phyloP scores from a whole-genome alignment of 805 yeast genomes.

The Candida pseudofarinosa region DNA sequence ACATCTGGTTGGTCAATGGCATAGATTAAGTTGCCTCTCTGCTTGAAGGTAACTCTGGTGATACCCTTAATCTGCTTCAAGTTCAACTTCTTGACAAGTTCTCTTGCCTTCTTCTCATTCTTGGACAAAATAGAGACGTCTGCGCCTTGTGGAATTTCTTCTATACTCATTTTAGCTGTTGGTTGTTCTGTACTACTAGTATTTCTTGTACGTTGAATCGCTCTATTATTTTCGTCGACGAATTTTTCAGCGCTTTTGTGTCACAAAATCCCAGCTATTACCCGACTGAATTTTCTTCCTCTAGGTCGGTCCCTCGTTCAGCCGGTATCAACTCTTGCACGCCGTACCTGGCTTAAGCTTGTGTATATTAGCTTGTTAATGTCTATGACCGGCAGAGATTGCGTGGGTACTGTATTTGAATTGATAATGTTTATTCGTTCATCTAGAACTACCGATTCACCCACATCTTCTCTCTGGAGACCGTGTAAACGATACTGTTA shows the following conservation, averaged over 20 bases:
- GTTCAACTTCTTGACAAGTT: slow-evolving; percentile 79
- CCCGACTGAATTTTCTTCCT: no score
- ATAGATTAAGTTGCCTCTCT: slow-evolving; percentile 84
- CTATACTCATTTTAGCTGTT: slow-evolving; percentile 36
- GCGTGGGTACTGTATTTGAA: no score
- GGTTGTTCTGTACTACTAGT: slow-evolving; percentile 11
- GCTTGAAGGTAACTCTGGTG: slow-evolving; percentile 92
- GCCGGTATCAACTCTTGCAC: no score
- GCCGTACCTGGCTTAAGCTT: no score
- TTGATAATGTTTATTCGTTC: no score
- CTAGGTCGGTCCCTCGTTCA: no score
- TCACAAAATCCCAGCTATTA: neutral
- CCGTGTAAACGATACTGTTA: no score
- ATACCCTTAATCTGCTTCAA: slow-evolving; percentile 89
- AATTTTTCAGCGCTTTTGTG: slow-evolving; percentile 1
- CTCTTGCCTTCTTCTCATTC: slow-evolving; percentile 95
- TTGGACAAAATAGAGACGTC: slow-evolving; percentile 76
- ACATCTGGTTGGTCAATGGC: slow-evolving; percentile 95
- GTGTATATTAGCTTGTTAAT: no score
- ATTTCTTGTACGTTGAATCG: neutral
- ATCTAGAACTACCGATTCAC: no score
- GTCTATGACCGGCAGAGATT: no score
- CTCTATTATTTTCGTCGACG: neutral
- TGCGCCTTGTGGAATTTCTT: slow-evolving; percentile 78
- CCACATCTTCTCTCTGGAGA: no score